Percentiles rank a stretch among this genome's conserved stretches.
Conservation (phyloP, 2,329 filamentous ascomycete genomes). For the Cladosporium sp. region DNA sequence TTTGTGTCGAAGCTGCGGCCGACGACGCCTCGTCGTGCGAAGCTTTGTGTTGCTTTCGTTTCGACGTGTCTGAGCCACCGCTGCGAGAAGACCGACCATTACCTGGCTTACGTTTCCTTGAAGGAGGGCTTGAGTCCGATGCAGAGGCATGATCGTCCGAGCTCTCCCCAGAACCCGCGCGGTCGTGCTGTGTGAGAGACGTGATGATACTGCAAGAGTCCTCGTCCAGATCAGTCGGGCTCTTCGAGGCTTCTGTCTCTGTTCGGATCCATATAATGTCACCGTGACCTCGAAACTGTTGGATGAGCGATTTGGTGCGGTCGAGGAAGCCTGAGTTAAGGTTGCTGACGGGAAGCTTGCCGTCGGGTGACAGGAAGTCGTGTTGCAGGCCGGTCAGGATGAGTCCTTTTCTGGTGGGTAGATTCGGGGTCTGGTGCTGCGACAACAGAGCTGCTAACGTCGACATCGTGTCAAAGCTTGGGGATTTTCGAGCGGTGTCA, state of each 20-base stretch:
- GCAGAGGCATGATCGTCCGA: slow-evolving; percentile 4
- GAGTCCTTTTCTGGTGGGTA: slow-evolving; percentile 62
- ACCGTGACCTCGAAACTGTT: slow-evolving; percentile 65
- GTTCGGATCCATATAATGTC: slow-evolving; percentile 82
- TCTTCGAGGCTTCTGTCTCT: slow-evolving; percentile 46
- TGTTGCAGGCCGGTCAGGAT: slow-evolving; percentile 84
- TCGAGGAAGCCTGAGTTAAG: slow-evolving; percentile 59
- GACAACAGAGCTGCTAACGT: background rate
- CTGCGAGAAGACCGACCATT: background rate
- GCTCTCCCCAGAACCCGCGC: background rate
- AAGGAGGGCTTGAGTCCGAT: background rate
- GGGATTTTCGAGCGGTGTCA: background rate
- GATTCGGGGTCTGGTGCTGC: slow-evolving; percentile 42
- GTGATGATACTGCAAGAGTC: slow-evolving; percentile 8
- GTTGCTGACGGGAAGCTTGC: slow-evolving; percentile 58
- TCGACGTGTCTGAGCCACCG: background rate
- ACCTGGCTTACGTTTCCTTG: slow-evolving; percentile 7
- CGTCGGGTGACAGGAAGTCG: slow-evolving; percentile 68
- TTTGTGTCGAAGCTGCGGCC: background rate
- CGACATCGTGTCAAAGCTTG: slow-evolving; percentile 1
- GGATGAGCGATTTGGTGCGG: slow-evolving; percentile 59
- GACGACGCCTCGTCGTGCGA: background rate
- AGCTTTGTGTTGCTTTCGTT: background rate
- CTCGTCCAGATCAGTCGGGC: background rate
- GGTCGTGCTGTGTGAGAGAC: background rate